Evolutionary conservation across 1,139 yeast genomes (phyloP).

Genomic region (Kodamaea derodonti): DNA sequence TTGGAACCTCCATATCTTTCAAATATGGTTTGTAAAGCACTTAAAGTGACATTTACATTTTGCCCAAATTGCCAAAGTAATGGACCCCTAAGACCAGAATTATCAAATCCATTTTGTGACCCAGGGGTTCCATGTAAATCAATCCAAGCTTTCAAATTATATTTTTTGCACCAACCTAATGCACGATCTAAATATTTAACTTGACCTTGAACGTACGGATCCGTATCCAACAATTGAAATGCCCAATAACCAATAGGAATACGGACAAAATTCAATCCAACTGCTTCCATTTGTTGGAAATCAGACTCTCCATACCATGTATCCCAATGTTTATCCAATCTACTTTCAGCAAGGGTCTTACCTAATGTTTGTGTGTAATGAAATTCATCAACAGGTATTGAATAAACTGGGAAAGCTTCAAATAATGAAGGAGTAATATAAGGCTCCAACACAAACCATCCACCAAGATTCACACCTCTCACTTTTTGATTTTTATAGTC

Average conservation of each 20-base stretch:
- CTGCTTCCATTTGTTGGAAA: constrained; percentile 52
- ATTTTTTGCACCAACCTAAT: constrained; percentile 64
- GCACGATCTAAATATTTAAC: constrained; percentile 69
- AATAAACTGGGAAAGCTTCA: constrained; percentile 35
- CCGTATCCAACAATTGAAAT: constrained; percentile 55
- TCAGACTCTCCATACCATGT: constrained; percentile 77
- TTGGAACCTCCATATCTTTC: constrained; percentile 64
- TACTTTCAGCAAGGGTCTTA: constrained; percentile 45
- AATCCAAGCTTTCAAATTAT: constrained; percentile 76
- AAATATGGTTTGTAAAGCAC: constrained; percentile 43
- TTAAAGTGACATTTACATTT: constrained; percentile 50
- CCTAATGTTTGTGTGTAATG: constrained; percentile 66
- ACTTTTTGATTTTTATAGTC: constrained; percentile 53
- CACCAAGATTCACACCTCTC: constrained; percentile 84
- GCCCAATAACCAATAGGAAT: constrained; percentile 99
- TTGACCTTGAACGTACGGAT: constrained; percentile 91
- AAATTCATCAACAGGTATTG: constrained; percentile 81
- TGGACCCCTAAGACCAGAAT: constrained; percentile 79
- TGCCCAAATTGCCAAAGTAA: constrained; percentile 53
- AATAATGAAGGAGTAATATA: constrained; percentile 84
- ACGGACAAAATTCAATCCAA: constrained; percentile 82
- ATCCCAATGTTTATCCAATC: constrained; percentile 71
- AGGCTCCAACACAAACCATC: constrained; percentile 86
- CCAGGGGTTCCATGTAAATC: constrained; percentile 97
- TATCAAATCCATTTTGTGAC: constrained; percentile 96